Evolutionary conservation across 2,329 filamentous ascomycete species (phyloP).

Genomic region (Cordyceps militaris): DNA sequence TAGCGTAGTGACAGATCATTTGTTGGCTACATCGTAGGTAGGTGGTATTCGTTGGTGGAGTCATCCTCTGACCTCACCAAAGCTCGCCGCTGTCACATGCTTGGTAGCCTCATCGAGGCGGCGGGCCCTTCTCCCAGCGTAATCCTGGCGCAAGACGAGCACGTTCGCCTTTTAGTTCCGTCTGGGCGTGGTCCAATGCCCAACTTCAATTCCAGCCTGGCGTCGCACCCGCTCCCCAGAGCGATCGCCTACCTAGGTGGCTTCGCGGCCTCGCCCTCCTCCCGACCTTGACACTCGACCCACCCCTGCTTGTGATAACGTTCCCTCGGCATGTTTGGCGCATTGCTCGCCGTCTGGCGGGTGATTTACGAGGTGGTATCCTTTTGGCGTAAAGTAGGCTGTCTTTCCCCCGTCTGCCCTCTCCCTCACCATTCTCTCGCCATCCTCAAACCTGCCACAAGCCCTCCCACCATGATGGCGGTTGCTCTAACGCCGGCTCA

Average conservation of each 20-base stretch:
- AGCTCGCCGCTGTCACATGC: constrained; percentile 6
- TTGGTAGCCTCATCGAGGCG: neutral
- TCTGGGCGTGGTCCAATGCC: constrained; percentile 7
- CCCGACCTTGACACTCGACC: neutral
- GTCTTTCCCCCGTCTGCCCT: constrained; percentile 1
- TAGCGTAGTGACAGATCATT: too few relatives aligned
- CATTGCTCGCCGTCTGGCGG: constrained; percentile 44
- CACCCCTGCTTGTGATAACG: constrained; percentile 24
- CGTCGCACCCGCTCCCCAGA: constrained; percentile 3
- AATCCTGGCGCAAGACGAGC: constrained; percentile 1
- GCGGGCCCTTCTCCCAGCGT: neutral
- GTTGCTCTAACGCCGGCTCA: constrained; percentile 32
- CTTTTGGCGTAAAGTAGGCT: constrained; percentile 55
- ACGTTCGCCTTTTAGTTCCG: neutral
- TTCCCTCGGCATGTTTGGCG: constrained; percentile 34
- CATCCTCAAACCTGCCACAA: constrained; percentile 16
- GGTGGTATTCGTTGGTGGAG: neutral
- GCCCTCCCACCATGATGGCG: constrained; percentile 14
- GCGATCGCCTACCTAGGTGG: constrained; percentile 9
- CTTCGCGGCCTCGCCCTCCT: neutral
- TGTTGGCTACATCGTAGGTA: too few relatives aligned
- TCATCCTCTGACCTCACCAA: constrained; percentile 1
- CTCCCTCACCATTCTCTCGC: constrained; percentile 1
- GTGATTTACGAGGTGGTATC: constrained; percentile 54
- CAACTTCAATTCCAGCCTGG: neutral